phyloP scores from a whole-genome alignment of 495 filamentous ascomycete genomes.

The Durotheca rogersii region DNA sequence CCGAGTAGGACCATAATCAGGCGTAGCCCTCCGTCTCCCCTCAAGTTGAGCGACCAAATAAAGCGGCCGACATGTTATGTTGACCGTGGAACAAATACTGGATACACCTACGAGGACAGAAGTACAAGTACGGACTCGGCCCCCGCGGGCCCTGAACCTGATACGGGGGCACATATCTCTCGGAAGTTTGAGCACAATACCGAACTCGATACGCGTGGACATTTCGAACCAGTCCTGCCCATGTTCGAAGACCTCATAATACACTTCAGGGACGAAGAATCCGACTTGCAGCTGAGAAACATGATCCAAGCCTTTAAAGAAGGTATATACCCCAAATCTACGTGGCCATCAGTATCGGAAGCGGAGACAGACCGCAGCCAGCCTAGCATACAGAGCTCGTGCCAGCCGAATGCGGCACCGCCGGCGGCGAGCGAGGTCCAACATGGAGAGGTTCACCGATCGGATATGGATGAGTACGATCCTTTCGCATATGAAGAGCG shows the following conservation, averaged over 20 bases:
- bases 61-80: constrained; percentile 17
- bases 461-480: constrained; percentile 34
- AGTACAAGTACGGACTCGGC: constrained; percentile 12
- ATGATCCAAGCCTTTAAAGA: constrained; percentile 37
- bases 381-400: constrained; percentile 9
- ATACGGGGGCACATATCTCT: not conserved
- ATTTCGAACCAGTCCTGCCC: constrained; percentile 40
- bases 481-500: constrained; percentile 32
- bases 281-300: constrained; percentile 30
- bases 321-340: constrained; percentile 29
- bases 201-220: constrained; percentile 7
- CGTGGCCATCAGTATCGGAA: not conserved
- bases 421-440: constrained; percentile 3
- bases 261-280: constrained; percentile 37
- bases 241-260: constrained; percentile 47
- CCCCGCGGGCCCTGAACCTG: not conserved
- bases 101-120: constrained; percentile 14
- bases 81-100: constrained; percentile 15
- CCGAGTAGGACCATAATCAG: constrained; percentile 21
- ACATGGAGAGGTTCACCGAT: constrained; percentile 9
- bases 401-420: not conserved
- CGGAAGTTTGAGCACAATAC: constrained; percentile 5
- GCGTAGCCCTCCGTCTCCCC: constrained; percentile 17
- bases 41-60: constrained; percentile 11
- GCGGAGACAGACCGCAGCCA: constrained; percentile 1